Evolutionary conservation across 306 rosid genomes (phyloP).

Genomic region (Prunus dulcis): DNA sequence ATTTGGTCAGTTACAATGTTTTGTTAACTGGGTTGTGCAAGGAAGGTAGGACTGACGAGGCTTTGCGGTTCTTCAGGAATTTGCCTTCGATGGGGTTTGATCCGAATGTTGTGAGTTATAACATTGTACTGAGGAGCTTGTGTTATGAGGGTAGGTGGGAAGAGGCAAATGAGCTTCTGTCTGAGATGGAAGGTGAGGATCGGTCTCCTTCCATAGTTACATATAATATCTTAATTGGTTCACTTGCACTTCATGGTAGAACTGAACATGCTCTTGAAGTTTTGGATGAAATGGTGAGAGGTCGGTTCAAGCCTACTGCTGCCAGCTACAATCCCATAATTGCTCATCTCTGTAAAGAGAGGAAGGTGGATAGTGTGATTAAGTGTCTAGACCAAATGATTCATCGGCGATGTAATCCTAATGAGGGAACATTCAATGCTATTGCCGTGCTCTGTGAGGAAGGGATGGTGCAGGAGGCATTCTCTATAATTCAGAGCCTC

Average conservation of each 20-base stretch:
- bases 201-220: constrained; percentile 63
- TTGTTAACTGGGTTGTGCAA: constrained; percentile 81
- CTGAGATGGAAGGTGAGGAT: constrained; percentile 70
- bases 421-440: constrained; percentile 77
- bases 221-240: constrained; percentile 73
- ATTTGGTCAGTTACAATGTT: constrained; percentile 85
- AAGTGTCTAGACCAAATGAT: constrained; percentile 74
- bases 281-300: constrained; percentile 68
- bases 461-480: constrained; percentile 68
- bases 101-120: constrained; percentile 86
- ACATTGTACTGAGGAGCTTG: constrained; percentile 69
- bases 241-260: constrained; percentile 68
- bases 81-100: constrained; percentile 67
- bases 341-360: constrained; percentile 62
- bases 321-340: constrained; percentile 83
- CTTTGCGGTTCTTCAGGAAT: constrained; percentile 58
- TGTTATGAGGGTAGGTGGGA: constrained; percentile 81
- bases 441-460: constrained; percentile 69
- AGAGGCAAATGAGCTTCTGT: constrained; percentile 68
- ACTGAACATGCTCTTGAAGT: constrained; percentile 75
- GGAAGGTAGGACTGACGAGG: constrained; percentile 89
- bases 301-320: constrained; percentile 61
- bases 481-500: constrained; percentile 63
- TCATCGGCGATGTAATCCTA: constrained; percentile 50
- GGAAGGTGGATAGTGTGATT: constrained; percentile 62